phyloP scores from a whole-genome alignment of 2,329 filamentous ascomycete species.

The Coniochaeta sp. region DNA sequence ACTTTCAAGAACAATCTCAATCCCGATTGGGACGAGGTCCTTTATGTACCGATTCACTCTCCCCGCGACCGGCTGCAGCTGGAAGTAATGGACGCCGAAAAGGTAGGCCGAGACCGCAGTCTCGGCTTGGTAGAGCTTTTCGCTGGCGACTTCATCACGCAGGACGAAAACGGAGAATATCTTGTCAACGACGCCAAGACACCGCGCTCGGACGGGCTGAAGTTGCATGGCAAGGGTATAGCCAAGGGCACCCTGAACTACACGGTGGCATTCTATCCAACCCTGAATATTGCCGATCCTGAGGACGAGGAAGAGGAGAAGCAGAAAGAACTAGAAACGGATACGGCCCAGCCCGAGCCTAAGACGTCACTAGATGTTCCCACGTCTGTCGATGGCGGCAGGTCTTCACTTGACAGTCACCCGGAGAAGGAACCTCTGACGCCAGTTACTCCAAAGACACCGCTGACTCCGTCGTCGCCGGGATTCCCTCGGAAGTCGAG shows the following conservation, averaged over 20 bases:
- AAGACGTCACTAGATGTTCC: slow-evolving; percentile 23
- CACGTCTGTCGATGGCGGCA: slow-evolving; percentile 19
- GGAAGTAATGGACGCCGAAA: slow-evolving; percentile 97
- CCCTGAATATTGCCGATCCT: slow-evolving; percentile 78
- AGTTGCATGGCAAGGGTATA: slow-evolving; percentile 63
- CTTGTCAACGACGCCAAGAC: slow-evolving; percentile 70
- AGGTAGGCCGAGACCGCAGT: slow-evolving; percentile 80
- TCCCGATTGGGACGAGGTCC: slow-evolving; percentile 90
- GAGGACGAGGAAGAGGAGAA: slow-evolving; percentile 77
- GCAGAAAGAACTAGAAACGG: slow-evolving; percentile 35
- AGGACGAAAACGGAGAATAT: slow-evolving; percentile 76
- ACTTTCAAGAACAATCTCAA: slow-evolving; percentile 95
- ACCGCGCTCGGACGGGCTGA: slow-evolving; percentile 58
- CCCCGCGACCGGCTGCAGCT: slow-evolving; percentile 74
- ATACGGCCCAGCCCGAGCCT: slow-evolving; percentile 7
- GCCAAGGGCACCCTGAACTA: slow-evolving; percentile 77
- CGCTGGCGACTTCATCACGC: slow-evolving; percentile 68
- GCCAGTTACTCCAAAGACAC: slow-evolving; percentile 34
- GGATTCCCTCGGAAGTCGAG: slow-evolving; percentile 34
- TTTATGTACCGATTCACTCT: slow-evolving; percentile 88
- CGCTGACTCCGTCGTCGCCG: slow-evolving; percentile 36
- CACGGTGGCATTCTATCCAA: slow-evolving; percentile 84
- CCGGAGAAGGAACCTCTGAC: slow-evolving; percentile 17
- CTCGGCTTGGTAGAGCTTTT: slow-evolving; percentile 74
- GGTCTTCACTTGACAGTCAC: not conserved